phyloP scores from a whole-genome alignment of 2,329 filamentous ascomycete genomes.

The Raffaelea arxii region DNA sequence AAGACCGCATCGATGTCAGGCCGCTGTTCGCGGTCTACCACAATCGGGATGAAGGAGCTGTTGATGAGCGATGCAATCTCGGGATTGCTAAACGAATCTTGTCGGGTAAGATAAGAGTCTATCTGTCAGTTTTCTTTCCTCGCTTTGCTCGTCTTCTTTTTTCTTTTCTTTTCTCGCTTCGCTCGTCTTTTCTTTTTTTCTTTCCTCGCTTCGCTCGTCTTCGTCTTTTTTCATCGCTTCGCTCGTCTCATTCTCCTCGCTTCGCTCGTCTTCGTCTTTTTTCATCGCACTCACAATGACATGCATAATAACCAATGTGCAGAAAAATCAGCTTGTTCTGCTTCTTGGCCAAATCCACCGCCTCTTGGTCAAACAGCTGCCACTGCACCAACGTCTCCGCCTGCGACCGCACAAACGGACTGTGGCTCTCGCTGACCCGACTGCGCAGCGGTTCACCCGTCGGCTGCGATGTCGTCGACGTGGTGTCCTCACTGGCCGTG shows the following conservation, averaged over 20 bases:
- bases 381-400: slow-evolving; percentile 77
- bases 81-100: slow-evolving; percentile 79
- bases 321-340: slow-evolving; percentile 87
- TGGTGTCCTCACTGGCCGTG: neutral
- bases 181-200: too few relatives aligned
- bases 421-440: slow-evolving; percentile 29
- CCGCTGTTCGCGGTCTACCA: slow-evolving; percentile 87
- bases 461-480: neutral
- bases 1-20: slow-evolving; percentile 93
- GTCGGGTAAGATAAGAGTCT: slow-evolving; percentile 86
- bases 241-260: too few relatives aligned
- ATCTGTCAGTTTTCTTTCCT: too few relatives aligned
- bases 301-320: slow-evolving; percentile 90
- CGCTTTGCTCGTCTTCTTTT: neutral
- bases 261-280: too few relatives aligned
- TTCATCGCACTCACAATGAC: slow-evolving; percentile 61
- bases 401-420: slow-evolving; percentile 58
- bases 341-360: slow-evolving; percentile 64
- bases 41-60: slow-evolving; percentile 77
- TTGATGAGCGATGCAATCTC: slow-evolving; percentile 78
- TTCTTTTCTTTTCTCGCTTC: too few relatives aligned
- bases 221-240: too few relatives aligned
- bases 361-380: slow-evolving; percentile 77
- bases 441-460: slow-evolving; percentile 22
- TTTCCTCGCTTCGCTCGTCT: too few relatives aligned